Evolutionary conservation across 163 green algal species (phyloP), one percentile per base, ranked within the genome.

Genomic region (Scenedesmus sp.): DNA sequence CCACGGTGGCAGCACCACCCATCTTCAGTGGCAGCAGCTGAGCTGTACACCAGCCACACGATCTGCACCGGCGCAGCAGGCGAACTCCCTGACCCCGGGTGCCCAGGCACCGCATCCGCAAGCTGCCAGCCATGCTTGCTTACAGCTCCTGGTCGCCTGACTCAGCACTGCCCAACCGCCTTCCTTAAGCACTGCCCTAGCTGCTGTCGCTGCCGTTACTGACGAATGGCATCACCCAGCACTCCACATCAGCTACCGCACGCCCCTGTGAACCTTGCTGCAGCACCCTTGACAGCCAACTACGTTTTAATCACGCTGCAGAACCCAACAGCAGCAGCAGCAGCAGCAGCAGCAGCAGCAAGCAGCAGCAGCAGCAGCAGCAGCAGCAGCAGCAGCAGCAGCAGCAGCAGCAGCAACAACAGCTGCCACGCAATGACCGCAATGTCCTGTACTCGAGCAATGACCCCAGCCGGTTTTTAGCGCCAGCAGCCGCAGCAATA

Each of bases 221-320:
- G 59, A n/a, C n/a, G n/a, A 37, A 81, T 10, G 20, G 73, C 5
- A 18, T 10, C 30, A 53, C 73, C 73, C 73, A 44, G 40, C 73
- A 44, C 73, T 83, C 73, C 73, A 83, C 37, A 44, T 83, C 73
- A 44, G 40, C 37, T 53, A n/a, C 73, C 26, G 16, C 40, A 46
- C 20, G 73, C 73, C 22, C 37, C 73, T 83, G 37, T n/a, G 26
- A 53, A 18, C 40, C 37, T n/a, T 46, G 40, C 9, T 46, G 18
- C 73, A 85, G 59, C 30, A 68, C 15, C 88, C 68, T 61, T 87
- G 68, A 0, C 89, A 90, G 30, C 93, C 92, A n/a, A 93, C 24
- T 6, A 70, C 92, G 10, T 92, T 94, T 35, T 92, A 93, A 53
- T 93, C 68, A 2, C 91, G 93, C 83, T 61, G 51, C 51, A 26